Evolutionary conservation across 202 grass and related monocot genomes (phyloP).

Genomic region (Elaeis oleifera): DNA sequence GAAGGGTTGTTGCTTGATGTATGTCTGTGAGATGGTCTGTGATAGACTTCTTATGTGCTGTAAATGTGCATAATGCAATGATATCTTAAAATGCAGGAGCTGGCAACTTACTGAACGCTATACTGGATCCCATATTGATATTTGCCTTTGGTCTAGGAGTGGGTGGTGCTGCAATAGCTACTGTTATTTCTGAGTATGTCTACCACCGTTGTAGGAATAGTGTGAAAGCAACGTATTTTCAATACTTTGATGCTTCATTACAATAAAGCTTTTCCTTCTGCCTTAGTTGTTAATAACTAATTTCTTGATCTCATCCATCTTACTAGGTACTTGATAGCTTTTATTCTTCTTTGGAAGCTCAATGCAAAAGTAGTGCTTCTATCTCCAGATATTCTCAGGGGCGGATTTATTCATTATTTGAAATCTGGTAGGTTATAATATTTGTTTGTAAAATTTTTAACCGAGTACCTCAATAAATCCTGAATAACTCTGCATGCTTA

Average conservation of each 20-base stretch:
- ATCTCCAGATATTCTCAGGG: conserved; percentile 34
- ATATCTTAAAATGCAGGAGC: conserved; percentile 34
- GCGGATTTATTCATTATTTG: conserved; percentile 51
- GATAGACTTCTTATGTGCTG: neutral
- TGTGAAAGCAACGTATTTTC: conserved; percentile 13
- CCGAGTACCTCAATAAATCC: no score
- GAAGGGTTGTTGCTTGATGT: no score
- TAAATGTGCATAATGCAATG: conserved; percentile 1
- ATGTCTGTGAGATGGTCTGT: no score
- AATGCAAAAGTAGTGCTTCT: conserved; percentile 58
- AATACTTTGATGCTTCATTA: conserved; percentile 22
- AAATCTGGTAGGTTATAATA: conserved; percentile 58
- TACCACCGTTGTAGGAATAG: conserved; percentile 20
- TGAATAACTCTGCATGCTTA: no score
- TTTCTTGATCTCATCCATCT: conserved; percentile 21
- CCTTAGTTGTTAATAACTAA: neutral
- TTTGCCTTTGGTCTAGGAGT: conserved; percentile 75
- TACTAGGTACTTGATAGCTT: conserved; percentile 67
- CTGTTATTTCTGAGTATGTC: conserved; percentile 83
- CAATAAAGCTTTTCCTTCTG: neutral
- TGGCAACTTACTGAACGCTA: conserved; percentile 69
- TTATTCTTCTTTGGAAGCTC: conserved; percentile 73
- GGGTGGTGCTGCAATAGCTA: conserved; percentile 78
- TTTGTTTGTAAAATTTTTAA: conserved; percentile 2
- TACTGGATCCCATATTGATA: conserved; percentile 69